Percentiles rank a stretch among this genome's conserved stretches.
Evolutionary conservation across 1,284 basidiomycete genomes (phyloP).

Genomic region (Inonotus obliquus): DNA sequence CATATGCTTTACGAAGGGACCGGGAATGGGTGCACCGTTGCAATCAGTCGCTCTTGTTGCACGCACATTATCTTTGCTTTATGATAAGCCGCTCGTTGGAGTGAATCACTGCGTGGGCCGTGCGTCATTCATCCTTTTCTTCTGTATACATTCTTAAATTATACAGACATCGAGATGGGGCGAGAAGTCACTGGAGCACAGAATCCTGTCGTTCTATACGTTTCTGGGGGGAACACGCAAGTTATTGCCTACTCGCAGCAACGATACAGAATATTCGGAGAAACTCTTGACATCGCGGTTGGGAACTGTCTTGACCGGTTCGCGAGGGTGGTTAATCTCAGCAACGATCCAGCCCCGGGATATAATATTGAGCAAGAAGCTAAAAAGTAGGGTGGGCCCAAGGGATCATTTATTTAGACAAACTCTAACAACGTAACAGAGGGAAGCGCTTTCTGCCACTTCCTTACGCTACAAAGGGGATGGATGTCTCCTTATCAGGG

Average conservation of each 20-base stretch:
- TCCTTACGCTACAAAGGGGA: constrained; percentile 97
- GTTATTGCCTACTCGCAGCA: constrained; percentile 98
- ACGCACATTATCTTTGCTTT: constrained; percentile 84
- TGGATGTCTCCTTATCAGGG: constrained; percentile 96
- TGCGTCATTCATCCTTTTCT: constrained; percentile 40
- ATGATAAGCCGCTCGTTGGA: constrained; percentile 88
- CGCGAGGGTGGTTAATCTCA: constrained; percentile 91
- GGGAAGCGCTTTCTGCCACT: constrained; percentile 75
- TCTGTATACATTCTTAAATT: not conserved
- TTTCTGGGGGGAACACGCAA: constrained; percentile 98
- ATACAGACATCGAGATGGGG: constrained; percentile 96
- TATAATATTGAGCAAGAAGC: constrained; percentile 98
- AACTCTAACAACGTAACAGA: constrained; percentile 33
- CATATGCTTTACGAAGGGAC: constrained; percentile 97
- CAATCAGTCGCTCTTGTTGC: constrained; percentile 97
- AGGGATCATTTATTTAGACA: not conserved
- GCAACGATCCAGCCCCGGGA: constrained; percentile 97
- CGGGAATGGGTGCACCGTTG: constrained; percentile 97
- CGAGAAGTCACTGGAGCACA: constrained; percentile 90
- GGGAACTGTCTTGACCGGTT: constrained; percentile 98
- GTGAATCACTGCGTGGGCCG: constrained; percentile 99
- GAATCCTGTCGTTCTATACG: constrained; percentile 97
- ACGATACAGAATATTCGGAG: constrained; percentile 97
- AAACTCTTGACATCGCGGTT: constrained; percentile 98
- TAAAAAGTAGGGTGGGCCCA: constrained; percentile 57